Evolutionary conservation across 495 filamentous ascomycete genomes (phyloP), one percentile per base, ranked within the genome.

Genomic region (Tetracladium marchalianum): DNA sequence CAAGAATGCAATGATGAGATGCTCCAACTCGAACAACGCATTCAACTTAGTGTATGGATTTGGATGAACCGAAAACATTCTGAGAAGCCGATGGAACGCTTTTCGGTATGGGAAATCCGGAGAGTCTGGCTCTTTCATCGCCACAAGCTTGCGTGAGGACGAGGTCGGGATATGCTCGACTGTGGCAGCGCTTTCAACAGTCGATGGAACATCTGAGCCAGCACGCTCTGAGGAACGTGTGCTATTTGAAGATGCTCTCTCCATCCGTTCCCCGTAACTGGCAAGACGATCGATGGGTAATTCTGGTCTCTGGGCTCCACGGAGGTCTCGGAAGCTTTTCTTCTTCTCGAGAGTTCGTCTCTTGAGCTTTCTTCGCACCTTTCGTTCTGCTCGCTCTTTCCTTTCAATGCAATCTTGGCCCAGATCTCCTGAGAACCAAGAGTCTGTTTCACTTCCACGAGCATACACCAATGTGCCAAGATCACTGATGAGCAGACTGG

Each of bases 391-490:
- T 71, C 71, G 53, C 75, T 81, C 86, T 48, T 82, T 81, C 31
- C 79, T 70, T 50, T 86, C 82, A 37, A 93, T 80, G 44, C 82
- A 85, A 44, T 85, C 79, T 52, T 90, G 80, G 11, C 84, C 81
- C 3, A 94, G 60, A 15, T 73, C 76, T 50, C 81, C 78, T 5
- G 77, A 74, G 58, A 95, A 90, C 87, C 90, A 96, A 18, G 72
- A 77, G 54, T 97, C 92, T 12, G 90, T 98, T 66, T 98, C 92
- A 51, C 86, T 90, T 11, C 92, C 84, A 49, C 81, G 78, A 31
- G 81, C 77, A 65, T 90, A 95, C 11, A 95, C 82, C 8, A 84
- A 76, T 37, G 81, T 85, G 8, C 88, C 87, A 12, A 98, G 71
- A 63, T 98, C 92, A 49, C 90, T 96, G 31, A 97, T 66, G 8